These are phyloP conservation scores for Hypoxylon sp. DNA, from an alignment of 2,329 filamentous ascomycete species.

Conservation along the genomic window DNA sequence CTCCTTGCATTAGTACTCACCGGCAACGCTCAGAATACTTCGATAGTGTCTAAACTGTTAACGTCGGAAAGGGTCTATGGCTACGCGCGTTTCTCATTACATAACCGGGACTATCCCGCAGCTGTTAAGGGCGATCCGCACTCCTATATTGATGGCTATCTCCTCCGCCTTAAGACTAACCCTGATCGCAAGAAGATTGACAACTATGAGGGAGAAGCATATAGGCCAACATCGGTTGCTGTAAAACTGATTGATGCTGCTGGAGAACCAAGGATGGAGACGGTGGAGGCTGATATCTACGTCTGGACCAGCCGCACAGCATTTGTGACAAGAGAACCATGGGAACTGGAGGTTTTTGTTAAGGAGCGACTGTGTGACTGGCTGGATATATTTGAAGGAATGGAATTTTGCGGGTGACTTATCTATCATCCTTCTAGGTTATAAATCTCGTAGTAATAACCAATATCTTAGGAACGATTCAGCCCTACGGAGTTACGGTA, in stretches of 20 bases:
- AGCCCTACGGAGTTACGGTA: no score
- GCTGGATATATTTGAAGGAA: slow-evolving; percentile 39
- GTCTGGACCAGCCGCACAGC: slow-evolving; percentile 40
- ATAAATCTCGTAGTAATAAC: no score
- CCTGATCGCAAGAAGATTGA: no score
- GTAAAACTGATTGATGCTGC: slow-evolving; percentile 27
- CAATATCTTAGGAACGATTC: no score
- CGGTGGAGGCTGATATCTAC: slow-evolving; percentile 45
- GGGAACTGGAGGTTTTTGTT: slow-evolving; percentile 41
- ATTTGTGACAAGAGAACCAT: slow-evolving; percentile 34
- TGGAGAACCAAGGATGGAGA: slow-evolving; percentile 2
- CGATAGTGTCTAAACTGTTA: slow-evolving; percentile 13
- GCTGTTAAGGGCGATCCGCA: slow-evolving; percentile 25
- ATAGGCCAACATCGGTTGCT: no score
- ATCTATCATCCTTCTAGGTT: no score
- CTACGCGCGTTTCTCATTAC: slow-evolving; percentile 35
- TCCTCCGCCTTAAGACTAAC: slow-evolving; percentile 37
- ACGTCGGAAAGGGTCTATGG: slow-evolving; percentile 33
- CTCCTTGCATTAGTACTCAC: slow-evolving; percentile 45
- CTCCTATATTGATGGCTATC: slow-evolving; percentile 40
- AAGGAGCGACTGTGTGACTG: slow-evolving; percentile 43
- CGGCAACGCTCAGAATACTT: slow-evolving; percentile 39
- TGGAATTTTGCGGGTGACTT: no score
- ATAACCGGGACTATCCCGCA: slow-evolving; percentile 42
- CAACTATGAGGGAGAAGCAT: no score